phyloP scores from a whole-genome alignment of 2,329 filamentous ascomycete species.

The Myriosclerotinia curreyana region DNA sequence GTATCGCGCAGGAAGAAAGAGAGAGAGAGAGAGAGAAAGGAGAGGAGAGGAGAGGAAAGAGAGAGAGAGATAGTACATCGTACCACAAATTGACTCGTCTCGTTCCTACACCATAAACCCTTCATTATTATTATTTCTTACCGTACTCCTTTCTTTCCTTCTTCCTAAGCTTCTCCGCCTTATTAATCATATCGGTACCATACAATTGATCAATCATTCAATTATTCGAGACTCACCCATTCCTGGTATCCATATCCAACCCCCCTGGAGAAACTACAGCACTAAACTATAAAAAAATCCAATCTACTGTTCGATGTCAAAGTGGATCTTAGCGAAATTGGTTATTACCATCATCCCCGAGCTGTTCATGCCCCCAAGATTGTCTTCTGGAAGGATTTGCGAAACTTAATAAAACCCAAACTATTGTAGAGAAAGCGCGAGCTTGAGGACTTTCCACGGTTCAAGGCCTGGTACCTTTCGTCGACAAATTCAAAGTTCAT shows the following conservation, averaged over 20 bases:
- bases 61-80: neutral
- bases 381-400: conserved; percentile 24
- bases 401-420: conserved; percentile 23
- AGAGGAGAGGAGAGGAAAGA: neutral
- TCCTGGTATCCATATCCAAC: conserved; percentile 1
- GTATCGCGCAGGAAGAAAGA: neutral
- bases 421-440: conserved; percentile 9
- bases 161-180: too few relatives aligned
- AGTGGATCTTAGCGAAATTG: conserved; percentile 32
- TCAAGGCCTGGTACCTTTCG: conserved; percentile 19
- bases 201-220: too few relatives aligned
- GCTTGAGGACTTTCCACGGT: conserved; percentile 18
- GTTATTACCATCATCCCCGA: conserved; percentile 28
- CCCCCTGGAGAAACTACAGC: conserved; percentile 16
- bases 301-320: conserved; percentile 23
- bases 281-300: conserved; percentile 9
- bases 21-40: neutral
- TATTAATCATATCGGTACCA: too few relatives aligned
- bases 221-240: conserved; percentile 17
- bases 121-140: neutral
- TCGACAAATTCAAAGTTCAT: conserved; percentile 27
- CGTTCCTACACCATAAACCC: neutral
- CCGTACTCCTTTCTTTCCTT: too few relatives aligned
- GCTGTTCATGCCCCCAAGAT: conserved; percentile 30
- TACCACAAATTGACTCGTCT: neutral